Percentiles rank a stretch among this genome's conserved stretches.
Evolutionary conservation across 495 filamentous ascomycete species (phyloP).

Genomic region (Hypomontagnella submonticulosa): DNA sequence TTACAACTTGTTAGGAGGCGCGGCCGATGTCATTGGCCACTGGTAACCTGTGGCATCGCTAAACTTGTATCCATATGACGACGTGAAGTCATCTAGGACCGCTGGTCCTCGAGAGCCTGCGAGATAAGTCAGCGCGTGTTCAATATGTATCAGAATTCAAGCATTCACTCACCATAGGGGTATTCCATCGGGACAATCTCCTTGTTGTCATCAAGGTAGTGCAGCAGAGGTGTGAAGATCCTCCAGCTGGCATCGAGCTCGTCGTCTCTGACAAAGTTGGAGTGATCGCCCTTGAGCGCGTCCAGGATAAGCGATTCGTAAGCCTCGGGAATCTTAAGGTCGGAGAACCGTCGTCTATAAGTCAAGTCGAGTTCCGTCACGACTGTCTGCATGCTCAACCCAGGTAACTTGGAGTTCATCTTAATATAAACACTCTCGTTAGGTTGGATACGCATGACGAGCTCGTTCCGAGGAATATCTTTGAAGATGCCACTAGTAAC

Average conservation of each 20-base stretch:
- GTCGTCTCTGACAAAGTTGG: constrained; percentile 99
- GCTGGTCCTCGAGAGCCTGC: constrained; percentile 94
- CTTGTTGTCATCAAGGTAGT: constrained; percentile 98
- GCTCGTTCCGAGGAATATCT: constrained; percentile 98
- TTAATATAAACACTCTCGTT: constrained; percentile 99
- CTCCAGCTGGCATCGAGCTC: constrained; percentile 98
- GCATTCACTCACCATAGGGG: constrained; percentile 87
- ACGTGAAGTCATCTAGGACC: constrained; percentile 97
- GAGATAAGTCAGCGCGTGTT: constrained; percentile 22
- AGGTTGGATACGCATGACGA: constrained; percentile 98
- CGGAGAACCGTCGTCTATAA: constrained; percentile 97
- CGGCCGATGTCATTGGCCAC: constrained; percentile 78
- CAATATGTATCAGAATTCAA: background rate
- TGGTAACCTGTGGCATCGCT: constrained; percentile 96
- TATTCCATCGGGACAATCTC: constrained; percentile 99
- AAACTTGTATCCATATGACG: constrained; percentile 98
- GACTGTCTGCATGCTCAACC: constrained; percentile 99
- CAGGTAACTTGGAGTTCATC: constrained; percentile 99
- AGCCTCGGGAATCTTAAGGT: constrained; percentile 99
- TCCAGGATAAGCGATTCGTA: constrained; percentile 98
- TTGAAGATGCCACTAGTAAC: constrained; percentile 99
- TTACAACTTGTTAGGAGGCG: constrained; percentile 77
- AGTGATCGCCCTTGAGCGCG: constrained; percentile 98
- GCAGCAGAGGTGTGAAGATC: constrained; percentile 96
- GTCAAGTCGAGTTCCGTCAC: constrained; percentile 99